phyloP scores from a whole-genome alignment of 129 eudicot genomes.

The Tagetes erecta region DNA sequence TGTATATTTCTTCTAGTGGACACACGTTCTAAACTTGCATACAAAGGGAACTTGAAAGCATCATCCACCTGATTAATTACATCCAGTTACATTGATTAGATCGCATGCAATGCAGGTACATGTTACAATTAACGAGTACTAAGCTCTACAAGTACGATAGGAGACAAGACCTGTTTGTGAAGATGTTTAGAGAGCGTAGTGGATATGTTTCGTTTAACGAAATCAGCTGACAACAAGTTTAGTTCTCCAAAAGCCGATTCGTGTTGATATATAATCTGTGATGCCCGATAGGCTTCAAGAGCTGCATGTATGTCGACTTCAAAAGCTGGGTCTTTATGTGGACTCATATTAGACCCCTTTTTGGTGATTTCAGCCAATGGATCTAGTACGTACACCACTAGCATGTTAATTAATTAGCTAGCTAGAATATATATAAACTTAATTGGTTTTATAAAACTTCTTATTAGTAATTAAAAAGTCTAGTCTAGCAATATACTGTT shows the following conservation, averaged over 20 bases:
- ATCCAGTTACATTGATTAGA: too few relatives aligned
- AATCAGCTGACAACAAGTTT: conserved; percentile 33
- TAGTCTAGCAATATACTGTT: not conserved
- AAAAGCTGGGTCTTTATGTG: conserved; percentile 7
- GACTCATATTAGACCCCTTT: conserved; percentile 14
- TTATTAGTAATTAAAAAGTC: too few relatives aligned
- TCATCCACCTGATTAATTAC: conserved; percentile 50
- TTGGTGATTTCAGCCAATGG: conserved; percentile 37
- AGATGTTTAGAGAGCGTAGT: conserved; percentile 32
- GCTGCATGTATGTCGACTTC: conserved; percentile 42
- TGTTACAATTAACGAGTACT: not conserved
- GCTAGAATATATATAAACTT: too few relatives aligned
- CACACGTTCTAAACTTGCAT: conserved; percentile 59
- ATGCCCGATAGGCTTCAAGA: conserved; percentile 65
- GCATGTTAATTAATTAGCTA: conserved; percentile 18
- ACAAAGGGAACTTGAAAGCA: conserved; percentile 54
- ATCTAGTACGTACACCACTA: conserved; percentile 35
- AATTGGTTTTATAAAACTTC: too few relatives aligned
- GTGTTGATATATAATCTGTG: conserved; percentile 51
- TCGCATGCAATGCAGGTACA: too few relatives aligned
- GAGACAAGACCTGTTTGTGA: conserved; percentile 53
- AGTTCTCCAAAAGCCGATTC: conserved; percentile 50
- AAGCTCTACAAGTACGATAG: not conserved
- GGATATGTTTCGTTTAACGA: conserved; percentile 40
- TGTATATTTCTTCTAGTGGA: conserved; percentile 63